Evolutionary conservation across 2,329 filamentous ascomycete genomes (phyloP), one percentile per base, ranked within the genome.

Genomic region (Nannizzia gypsea): DNA sequence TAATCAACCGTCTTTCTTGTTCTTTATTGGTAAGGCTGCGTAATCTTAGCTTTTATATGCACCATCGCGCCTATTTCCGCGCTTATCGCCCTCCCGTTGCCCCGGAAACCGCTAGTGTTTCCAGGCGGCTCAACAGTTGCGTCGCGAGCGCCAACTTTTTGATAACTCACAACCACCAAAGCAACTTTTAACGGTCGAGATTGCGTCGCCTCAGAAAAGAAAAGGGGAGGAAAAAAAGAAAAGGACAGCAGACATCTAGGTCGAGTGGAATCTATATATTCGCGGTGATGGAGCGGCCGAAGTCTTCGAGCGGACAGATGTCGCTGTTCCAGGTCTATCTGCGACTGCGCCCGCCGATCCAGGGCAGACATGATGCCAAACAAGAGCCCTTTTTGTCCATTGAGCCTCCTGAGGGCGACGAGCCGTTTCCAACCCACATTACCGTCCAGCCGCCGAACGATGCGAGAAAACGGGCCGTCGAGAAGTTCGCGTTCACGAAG

Each of bases 401-500:
- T 57, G 91, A 96, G 70, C 71, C 78, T 17, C 74, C 81, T 2
- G 58, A 59, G 38, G 52, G 73, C 15, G 65, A 71, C 57, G 73
- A 68, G 63, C 74, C 68, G 48, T 71, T 68, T 42, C 79, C 87
- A 0, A 88, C 84, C 0, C 85, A 90, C 69, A 87, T 91, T 64
- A 89, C 85, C 0, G 73, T 91, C 15, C 88, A 89, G 66, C 90
- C 91, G 0, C 88, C 90, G 1, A 88, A 85, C 63, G 92, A 96
- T 62, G 81, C 84, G 63, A 83, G 92, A 60, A 89, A 92, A 66
- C 84, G 91, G 52, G 90, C 91, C 0, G 84, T 96, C 38, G 93
- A 99, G 73, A 90, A 88, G 70, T 99, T 97, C 71, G 89, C 86
- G 1, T 99, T 99, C 70, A 99, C 93, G 0, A 84, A 84, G 63